Base-by-base conservation (phyloP, 352 stramenopile genomes). In the Phytopythium kandeliae region DNA sequence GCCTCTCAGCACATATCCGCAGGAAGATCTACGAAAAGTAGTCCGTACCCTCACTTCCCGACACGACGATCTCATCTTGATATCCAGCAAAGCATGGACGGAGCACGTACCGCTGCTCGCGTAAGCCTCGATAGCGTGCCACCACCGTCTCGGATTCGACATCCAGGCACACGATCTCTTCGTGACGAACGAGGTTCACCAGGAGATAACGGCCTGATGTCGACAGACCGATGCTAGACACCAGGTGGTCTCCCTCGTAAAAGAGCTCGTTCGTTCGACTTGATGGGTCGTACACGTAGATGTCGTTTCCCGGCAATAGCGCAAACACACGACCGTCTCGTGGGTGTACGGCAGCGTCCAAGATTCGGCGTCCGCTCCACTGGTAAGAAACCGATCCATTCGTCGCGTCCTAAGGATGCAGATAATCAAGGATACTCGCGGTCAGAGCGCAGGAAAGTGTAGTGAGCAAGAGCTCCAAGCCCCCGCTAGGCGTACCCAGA, bases 401-500 rank as follows among this genome's bases (percentile, higher is more conserved):
- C 8, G 54, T 63, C n/a, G 63, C 58, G 51, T 85, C 85, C 78
- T 89, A 40, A 40, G 4, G 22, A 12, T 46, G 15, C 7, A 2
- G 1, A 46, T 22, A 1, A 3, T 15, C 11, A 4, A 0, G 21
- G 28, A 13, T 24, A 33, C 5, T 11, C 22, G 5, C 24, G 15
- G 6, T 19, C 13, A 46, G 22, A 31, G 24, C 26, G 28, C 28
- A 31, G 4, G 28, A 4, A 9, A 31, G 9, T 31, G 28, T 44
- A 4, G 21, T 25, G n/a, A 38, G n/a, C n/a, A n/a, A n/a, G n/a
- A n/a, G n/a, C n/a, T n/a, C n/a, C n/a, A n/a, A n/a, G n/a, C n/a
- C n/a, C n/a, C n/a, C n/a, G n/a, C n/a, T n/a, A 15, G 2, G 31
- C 70, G n/a, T 69, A 92, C 81, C 81, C 81, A 90, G 21, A 92